Evolutionary conservation across 2,329 filamentous ascomycete genomes (phyloP).

Genomic region (Boeremia exigua): DNA sequence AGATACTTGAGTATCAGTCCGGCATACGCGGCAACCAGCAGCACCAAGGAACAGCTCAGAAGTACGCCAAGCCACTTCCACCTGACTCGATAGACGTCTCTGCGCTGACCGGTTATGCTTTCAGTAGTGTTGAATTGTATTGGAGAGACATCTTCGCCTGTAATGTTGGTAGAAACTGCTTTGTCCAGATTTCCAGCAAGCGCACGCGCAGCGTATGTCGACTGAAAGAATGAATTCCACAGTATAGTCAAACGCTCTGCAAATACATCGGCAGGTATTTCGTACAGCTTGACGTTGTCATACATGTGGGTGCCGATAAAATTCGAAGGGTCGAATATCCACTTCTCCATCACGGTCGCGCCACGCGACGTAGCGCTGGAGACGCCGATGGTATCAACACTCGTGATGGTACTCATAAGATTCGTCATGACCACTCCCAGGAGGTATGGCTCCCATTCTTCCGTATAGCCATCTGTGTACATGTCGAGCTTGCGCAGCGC

Average conservation of each 20-base stretch:
- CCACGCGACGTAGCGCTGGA: conserved; percentile 13
- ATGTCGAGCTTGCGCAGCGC: conserved; percentile 31
- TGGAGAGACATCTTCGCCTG: conserved; percentile 3
- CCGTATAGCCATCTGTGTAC: conserved; percentile 22
- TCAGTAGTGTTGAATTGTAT: conserved; percentile 26
- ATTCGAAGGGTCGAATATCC: conserved; percentile 27
- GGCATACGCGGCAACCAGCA: conserved; percentile 33
- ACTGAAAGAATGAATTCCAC: conserved; percentile 38
- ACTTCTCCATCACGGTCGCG: conserved; percentile 35
- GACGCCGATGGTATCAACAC: conserved; percentile 27
- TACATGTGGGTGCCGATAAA: conserved; percentile 27
- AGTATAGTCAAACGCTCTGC: conserved; percentile 32
- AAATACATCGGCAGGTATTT: conserved; percentile 24
- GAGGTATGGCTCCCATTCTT: conserved; percentile 14
- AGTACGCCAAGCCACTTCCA: conserved; percentile 38
- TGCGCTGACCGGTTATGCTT: conserved; percentile 11
- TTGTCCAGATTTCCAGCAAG: conserved; percentile 24
- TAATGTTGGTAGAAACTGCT: conserved; percentile 17
- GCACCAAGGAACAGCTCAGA: conserved; percentile 30
- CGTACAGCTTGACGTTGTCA: conserved; percentile 26
- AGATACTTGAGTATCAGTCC: conserved; percentile 37
- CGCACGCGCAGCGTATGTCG: conserved; percentile 32
- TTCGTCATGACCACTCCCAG: conserved; percentile 13
- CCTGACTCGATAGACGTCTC: conserved; percentile 24
- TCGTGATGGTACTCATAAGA: conserved; percentile 19